phyloP scores from a whole-genome alignment of 2,329 filamentous ascomycete genomes.

The Colletotrichum navitas region DNA sequence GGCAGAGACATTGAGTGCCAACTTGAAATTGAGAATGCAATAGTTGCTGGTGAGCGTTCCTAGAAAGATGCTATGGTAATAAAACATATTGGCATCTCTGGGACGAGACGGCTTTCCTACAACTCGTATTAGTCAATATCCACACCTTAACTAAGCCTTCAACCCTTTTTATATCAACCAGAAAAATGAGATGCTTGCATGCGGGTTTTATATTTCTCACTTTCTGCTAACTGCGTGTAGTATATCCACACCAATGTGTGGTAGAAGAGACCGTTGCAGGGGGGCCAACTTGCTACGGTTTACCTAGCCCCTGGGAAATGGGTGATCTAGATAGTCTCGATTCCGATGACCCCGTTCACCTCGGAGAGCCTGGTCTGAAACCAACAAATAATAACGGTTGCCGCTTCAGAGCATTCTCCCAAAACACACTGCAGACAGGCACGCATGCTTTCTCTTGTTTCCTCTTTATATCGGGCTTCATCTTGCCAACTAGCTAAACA shows the following conservation, averaged over 20 bases:
- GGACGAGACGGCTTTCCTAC: neutral
- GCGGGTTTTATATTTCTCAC: neutral
- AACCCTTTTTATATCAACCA: neutral
- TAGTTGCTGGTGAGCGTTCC: neutral
- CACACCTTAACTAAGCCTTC: neutral
- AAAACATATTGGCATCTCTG: neutral
- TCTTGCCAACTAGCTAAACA: neutral
- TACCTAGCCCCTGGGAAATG: neutral
- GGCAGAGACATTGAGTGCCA: neutral
- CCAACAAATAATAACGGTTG: neutral
- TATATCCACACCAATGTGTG: neutral
- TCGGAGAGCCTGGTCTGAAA: neutral
- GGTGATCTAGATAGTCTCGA: neutral
- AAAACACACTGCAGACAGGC: neutral
- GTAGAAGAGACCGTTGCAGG: neutral
- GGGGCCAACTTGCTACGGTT: no score
- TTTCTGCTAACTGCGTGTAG: neutral
- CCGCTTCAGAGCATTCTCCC: neutral
- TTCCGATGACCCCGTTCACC: neutral
- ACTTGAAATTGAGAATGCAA: rapidly evolving
- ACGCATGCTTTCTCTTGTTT: neutral
- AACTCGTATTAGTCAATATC: neutral
- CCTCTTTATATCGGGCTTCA: neutral
- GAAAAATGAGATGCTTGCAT: neutral
- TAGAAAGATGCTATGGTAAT: neutral